Base-by-base conservation (phyloP, 768 basidiomycete species). In the Boletus tomentosulus region DNA sequence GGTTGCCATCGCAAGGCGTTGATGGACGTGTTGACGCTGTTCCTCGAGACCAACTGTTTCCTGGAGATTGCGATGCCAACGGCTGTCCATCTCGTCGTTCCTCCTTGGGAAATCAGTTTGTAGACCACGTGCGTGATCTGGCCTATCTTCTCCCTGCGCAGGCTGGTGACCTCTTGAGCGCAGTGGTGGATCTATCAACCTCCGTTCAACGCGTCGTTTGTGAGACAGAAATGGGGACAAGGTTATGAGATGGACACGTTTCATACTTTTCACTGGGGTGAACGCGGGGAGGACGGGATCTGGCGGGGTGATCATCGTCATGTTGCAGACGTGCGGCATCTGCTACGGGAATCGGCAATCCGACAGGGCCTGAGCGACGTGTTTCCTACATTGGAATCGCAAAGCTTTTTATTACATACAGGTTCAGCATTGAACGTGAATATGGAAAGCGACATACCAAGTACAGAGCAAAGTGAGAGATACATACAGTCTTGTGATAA, bases 241-340 rank as follows among this genome's bases (percentile, higher is more conserved):
- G 78, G 77, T 1, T 71, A 65, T 50, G 78, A 80, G 51, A 79
- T 80, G n/a, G 79, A 79, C 54, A 75, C 78, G 9, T 79, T 80
- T 60, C 78, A 80, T 54, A 71, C 76, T 0, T 80, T 78, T 53
- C 76, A 77, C 57, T 79, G 79, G 78, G 77, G 74, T 10, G 76
- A 77, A 47, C 67, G 51, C 6, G 66, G 56, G 4, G 61, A 47
- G 4, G 66, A 73, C 28, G 73, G 71, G 3, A 47, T 59, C 28
- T 77, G 77, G 74, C 62, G 53, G 50, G 72, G 64, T 0, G 62
- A 72, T 42, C 66, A 68, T 28, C 54, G 59, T 31, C 69, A 73
- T 35, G 67, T 78, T 27, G 58, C 54, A 37, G 76, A 77, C 11
- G 69, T 78, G 46, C 65, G 74, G 42, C 50, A 45, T 33, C 55